A percentile compares a stretch with the other conserved stretches of the same genome.
phyloP scores from a whole-genome alignment of 2,329 filamentous ascomycete species.

The Aspergillus quadrilineatus region DNA sequence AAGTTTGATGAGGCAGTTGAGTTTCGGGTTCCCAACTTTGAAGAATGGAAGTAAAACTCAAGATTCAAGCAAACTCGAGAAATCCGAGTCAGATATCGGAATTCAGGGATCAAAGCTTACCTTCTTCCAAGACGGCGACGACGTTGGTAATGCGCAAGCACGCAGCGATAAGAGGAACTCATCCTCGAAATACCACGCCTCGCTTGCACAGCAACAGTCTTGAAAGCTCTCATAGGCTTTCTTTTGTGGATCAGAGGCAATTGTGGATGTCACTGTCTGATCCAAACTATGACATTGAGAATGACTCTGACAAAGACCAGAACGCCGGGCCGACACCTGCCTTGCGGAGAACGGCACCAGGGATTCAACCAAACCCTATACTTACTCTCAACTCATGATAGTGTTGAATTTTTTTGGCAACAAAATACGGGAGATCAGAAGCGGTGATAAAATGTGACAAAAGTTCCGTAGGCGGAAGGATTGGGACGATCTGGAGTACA shows the following conservation, averaged over 20 bases:
- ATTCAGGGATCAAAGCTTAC: constrained; percentile 43
- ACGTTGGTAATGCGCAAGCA: no score
- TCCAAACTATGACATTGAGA: constrained; percentile 68
- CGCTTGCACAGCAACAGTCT: constrained; percentile 15
- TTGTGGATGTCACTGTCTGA: constrained; percentile 28
- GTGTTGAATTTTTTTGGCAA: no score
- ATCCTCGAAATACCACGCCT: constrained; percentile 21
- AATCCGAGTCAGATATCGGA: constrained; percentile 37
- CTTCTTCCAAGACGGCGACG: no score
- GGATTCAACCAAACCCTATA: constrained; percentile 31
- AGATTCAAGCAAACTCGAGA: constrained; percentile 12
- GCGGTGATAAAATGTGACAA: no score
- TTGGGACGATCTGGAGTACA: no score
- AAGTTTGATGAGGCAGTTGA: constrained; percentile 95
- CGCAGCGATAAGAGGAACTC: constrained; percentile 34
- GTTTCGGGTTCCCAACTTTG: constrained; percentile 77
- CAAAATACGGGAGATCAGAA: no score
- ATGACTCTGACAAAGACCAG: constrained; percentile 62
- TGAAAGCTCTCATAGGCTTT: constrained; percentile 15
- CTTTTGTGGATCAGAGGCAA: constrained; percentile 17
- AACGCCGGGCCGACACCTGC: no score
- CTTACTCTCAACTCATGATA: no score
- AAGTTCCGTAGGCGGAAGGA: no score
- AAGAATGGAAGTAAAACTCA: constrained; percentile 33
- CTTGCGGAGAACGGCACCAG: constrained; percentile 23